Evolutionary conservation across 148 eudicot genomes (phyloP), one percentile per base, ranked within the genome.

Genomic region (Tetragonia tetragonoides): DNA sequence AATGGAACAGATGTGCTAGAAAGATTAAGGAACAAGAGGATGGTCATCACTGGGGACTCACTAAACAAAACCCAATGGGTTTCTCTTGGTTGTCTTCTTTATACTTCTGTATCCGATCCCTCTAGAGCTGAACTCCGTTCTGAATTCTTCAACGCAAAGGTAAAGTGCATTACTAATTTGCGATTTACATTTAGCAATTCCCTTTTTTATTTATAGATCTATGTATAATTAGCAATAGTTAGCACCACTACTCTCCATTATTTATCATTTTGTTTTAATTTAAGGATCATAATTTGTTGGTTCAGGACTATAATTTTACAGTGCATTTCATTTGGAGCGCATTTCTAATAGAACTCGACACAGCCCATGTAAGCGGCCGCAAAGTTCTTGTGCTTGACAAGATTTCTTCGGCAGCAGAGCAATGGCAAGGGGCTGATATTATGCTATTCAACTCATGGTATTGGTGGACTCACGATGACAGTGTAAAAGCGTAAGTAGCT

Each of bases 301-400:
- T 56, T 66, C 57, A 89, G 93, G 93, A 89, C n/a, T 87, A 87
- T 73, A 77, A 87, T 41, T 86, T 84, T 67, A 81, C 81, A 20
- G 76, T 89, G 60, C 89, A 89, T 71, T 89, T 89, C 75, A 66
- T 81, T 40, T 87, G 93, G 93, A 85, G 89, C 71, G 89, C 90
- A 15, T 87, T 89, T 64, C 72, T 87, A 6, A 80, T 85, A 10
- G 74, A 86, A 28, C 69, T 83, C 2, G 84, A 87, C 63, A 72
- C 71, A 28, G 70, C 44, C 65, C 79, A 82, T 80, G 37, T 24
- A 51, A 85, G 64, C 41, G 86, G 88, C 12, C 67, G 64, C 14
- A 89, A 74, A 12, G 84, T 81, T 20, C 77, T 89, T 8, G 76
- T 72, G 44, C 82, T 89, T 46, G 90, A 87, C 24, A 74, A 86